Evolutionary conservation across 1,284 basidiomycete genomes (phyloP).

Genomic region (Rhodotorula sp.): DNA sequence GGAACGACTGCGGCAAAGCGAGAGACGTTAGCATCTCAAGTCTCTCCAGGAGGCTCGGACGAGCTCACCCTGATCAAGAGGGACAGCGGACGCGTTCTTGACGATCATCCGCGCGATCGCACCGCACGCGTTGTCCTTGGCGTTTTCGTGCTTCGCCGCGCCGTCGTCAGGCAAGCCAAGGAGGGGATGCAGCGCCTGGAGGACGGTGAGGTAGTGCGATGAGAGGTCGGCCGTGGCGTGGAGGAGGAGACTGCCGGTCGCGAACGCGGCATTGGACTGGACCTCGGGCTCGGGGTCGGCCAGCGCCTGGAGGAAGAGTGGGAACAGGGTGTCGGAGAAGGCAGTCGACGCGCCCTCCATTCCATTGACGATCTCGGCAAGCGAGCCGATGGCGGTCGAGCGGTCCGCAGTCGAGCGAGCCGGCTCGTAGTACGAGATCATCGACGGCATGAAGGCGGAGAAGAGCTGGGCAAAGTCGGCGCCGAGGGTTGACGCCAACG

Average conservation of each 20-base stretch:
- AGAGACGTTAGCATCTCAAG: too few relatives aligned
- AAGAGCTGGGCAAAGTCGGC: conserved; percentile 83
- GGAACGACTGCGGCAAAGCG: conserved; percentile 57
- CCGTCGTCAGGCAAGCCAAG: conserved; percentile 60
- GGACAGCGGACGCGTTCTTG: conserved; percentile 76
- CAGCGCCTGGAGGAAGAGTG: conserved; percentile 79
- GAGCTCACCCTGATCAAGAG: conserved; percentile 65
- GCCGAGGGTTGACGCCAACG: conserved; percentile 74
- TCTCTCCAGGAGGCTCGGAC: too few relatives aligned
- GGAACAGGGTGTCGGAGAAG: conserved; percentile 73
- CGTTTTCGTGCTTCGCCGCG: conserved; percentile 68
- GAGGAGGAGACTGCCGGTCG: conserved; percentile 86
- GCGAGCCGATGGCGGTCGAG: conserved; percentile 86
- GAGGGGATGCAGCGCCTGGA: conserved; percentile 75
- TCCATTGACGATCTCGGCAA: conserved; percentile 93
- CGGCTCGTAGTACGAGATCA: conserved; percentile 89
- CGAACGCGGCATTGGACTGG: conserved; percentile 94
- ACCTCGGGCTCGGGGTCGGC: conserved; percentile 86
- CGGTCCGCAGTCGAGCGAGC: conserved; percentile 85
- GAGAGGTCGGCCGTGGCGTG: conserved; percentile 81
- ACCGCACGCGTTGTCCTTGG: conserved; percentile 93
- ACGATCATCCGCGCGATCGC: conserved; percentile 85
- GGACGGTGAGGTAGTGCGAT: conserved; percentile 75
- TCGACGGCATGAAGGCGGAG: conserved; percentile 79
- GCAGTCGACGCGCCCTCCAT: conserved; percentile 79